Base-by-base conservation (phyloP, 805 yeast genomes). In the Huiozyma sinensis region DNA sequence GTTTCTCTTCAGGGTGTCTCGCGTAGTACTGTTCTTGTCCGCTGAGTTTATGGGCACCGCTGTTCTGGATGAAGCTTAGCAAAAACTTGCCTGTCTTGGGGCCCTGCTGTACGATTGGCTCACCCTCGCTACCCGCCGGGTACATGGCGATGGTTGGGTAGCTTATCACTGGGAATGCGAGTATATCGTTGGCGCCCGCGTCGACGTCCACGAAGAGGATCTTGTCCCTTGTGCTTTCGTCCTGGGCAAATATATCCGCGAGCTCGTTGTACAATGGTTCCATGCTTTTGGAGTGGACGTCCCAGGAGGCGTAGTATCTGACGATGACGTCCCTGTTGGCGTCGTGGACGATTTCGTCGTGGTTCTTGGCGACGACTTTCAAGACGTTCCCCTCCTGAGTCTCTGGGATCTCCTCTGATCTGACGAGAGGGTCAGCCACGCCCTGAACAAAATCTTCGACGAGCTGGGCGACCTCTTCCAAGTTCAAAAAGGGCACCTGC, bases 271-370 rank as follows among this genome's bases (percentile, higher is more conserved):
- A 90, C 46, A 71, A 73, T 60, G 96, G 95, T 42, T 90, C 90
- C 63, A 88, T 73, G 67, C 76, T 84, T 73, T 86, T 87, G 73
- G 96, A 87, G 73, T 88, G 95, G 39, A 95, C 94, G 72, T 95
- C 88, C 96, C 96, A 89, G 68, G 95, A 94, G 40, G 97, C 97
- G 61, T 85, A 89, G 69, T 89, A 90, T 70, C 86, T 84, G 45
- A 90, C 95, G 45, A 89, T 67, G 33, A 84, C 81, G 61, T 83
- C 90, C 68, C 79, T 82, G 17, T 52, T 58, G 42, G 61, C 58
- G 55, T 80, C 79, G 30, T 65, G 65, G 43, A 86, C 74, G 47
- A 86, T 67, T 32, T 73, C 77, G 41, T 83, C 82, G 67, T 86
- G 92, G 59, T 79, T 86, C 68, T 79, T 75, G 54, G 87, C 95